Conservation (phyloP, 371 early-diverging fungal species). For the Apophysomyces variabilis region DNA sequence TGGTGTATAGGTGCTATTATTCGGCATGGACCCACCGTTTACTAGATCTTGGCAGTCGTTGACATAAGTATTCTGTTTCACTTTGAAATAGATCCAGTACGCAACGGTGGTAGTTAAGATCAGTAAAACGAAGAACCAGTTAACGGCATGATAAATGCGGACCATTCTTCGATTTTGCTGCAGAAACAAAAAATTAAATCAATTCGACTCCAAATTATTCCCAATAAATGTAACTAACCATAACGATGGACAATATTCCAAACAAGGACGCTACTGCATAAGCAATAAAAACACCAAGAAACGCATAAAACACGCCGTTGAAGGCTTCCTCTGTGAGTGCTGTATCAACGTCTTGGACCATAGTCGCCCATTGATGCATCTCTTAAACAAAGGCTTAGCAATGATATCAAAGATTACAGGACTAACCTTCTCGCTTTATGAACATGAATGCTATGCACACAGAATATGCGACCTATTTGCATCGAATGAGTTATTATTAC, state of each 20-base stretch:
- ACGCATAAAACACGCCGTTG: conserved; percentile 28
- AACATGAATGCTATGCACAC: conserved; percentile 21
- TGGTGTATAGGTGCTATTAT: conserved; percentile 22
- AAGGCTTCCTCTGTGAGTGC: conserved; percentile 33
- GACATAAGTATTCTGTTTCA: conserved; percentile 34
- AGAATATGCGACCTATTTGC: conserved; percentile 18
- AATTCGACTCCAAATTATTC: background rate
- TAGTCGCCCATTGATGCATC: conserved; percentile 30
- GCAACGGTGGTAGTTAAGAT: conserved; percentile 34
- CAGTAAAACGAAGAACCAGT: conserved; percentile 46
- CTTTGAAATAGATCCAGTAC: conserved; percentile 41
- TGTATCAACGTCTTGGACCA: conserved; percentile 25
- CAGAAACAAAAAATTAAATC: background rate
- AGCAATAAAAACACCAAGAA: conserved; percentile 21
- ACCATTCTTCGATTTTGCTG: conserved; percentile 39
- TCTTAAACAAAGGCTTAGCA: conserved; percentile 13
- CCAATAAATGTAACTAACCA: conserved; percentile 20
- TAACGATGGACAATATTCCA: conserved; percentile 23
- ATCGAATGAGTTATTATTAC: no score
- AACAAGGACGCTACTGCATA: conserved; percentile 26
- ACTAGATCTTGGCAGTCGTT: conserved; percentile 38
- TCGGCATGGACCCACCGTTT: conserved; percentile 23
- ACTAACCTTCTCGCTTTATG: conserved; percentile 23
- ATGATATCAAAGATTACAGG: background rate
- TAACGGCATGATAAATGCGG: conserved; percentile 37